Evolutionary conservation across 2,329 filamentous ascomycete species (phyloP), one percentile per base, ranked within the genome.

Genomic region (Diaporthe aspalathi): DNA sequence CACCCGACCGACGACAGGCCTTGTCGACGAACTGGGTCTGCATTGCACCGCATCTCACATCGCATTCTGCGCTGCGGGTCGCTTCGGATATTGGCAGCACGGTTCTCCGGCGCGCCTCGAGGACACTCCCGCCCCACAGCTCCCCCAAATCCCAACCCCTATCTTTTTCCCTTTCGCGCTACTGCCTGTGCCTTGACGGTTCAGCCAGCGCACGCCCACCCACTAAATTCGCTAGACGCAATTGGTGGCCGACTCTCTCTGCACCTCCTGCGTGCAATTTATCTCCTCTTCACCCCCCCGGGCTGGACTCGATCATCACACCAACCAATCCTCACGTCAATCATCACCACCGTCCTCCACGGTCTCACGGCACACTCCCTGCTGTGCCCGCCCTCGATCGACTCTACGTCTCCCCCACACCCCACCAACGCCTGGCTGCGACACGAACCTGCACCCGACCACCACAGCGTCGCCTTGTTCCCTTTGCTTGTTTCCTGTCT

Each of bases 171-270:
- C 43, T 67, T 35, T 54, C 35, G 71, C 71, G 69, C 71, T 71
- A 73, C 38, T 71, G 68, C 50, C 71, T 60, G 67, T 70, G 70
- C 72, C 72, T 73, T 73, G 72, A 73, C 72, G 72, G 72, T 70
- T 70, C 72, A 24, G 70, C 70, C 67, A 72, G 72, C 67, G 67
- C 70, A 70, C 70, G 60, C 70, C 72, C 67, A 73, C 53, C 60
- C 72, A 66, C 65, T 71, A 66, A 66, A 73, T 70, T 72, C 70
- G 70, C 72, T 73, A 70, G 72, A 73, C 70, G 72, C 72, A 73
- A 72, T 72, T 67, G 62, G 60, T 45, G 65, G 56, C 65, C 65
- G 47, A 68, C 40, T 50, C 38, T 57, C 38, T 53, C 35, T 57
- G 52, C 65, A 43, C 62, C 57, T 49, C 52, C 53, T 56, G 65